Percentiles rank a stretch among this genome's conserved stretches.
Evolutionary conservation across 345 rosid genomes (phyloP).

Genomic region (Salix purpurea): DNA sequence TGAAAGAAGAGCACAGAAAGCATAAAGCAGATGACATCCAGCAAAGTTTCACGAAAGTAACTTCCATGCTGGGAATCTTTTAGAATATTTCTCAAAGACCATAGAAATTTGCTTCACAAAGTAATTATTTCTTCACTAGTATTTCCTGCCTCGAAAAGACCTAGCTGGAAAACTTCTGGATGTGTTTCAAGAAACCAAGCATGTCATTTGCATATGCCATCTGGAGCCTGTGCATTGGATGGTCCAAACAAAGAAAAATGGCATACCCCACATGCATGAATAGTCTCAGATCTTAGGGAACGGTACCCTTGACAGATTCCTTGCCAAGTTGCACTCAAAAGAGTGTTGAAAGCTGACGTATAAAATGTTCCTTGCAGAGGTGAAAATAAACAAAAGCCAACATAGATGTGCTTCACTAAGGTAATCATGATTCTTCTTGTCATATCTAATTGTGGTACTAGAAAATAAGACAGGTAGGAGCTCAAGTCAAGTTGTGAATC

Average conservation of each 20-base stretch:
- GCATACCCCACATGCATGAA: neutral
- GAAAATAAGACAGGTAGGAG: neutral
- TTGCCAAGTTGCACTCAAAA: neutral
- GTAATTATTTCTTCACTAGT: neutral
- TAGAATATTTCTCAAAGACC: neutral
- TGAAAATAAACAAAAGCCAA: neutral
- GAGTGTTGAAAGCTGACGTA: neutral
- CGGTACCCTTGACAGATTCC: neutral
- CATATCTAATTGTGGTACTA: neutral
- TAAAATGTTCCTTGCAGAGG: neutral
- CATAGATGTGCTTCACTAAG: neutral
- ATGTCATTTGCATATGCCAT: neutral
- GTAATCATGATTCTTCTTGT: neutral
- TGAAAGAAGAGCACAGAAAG: neutral
- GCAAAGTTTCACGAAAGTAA: neutral
- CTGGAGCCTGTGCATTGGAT: neutral
- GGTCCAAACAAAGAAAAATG: neutral
- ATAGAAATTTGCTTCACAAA: neutral
- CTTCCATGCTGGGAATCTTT: neutral
- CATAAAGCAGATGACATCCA: neutral
- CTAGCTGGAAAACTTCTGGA: neutral
- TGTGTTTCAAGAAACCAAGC: neutral
- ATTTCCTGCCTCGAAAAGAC: neutral
- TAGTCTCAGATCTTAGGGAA: neutral
- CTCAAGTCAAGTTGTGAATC: neutral